Base-by-base conservation (phyloP, 441 rosid genomes). In the Biscutella auriculata region DNA sequence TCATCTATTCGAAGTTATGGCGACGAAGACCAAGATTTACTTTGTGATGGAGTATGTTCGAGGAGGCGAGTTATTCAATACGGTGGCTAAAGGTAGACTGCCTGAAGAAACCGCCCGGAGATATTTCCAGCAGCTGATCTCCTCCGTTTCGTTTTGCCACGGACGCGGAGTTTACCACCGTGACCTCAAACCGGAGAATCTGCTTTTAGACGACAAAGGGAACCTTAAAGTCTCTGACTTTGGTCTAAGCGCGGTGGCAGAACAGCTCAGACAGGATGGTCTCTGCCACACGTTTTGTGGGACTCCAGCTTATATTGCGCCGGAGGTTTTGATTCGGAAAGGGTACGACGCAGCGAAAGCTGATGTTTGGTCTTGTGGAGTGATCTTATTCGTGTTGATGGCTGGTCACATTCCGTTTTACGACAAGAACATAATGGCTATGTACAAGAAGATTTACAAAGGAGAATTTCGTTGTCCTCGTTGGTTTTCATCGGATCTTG, bases 321-420 rank as follows among this genome's bases (percentile, higher is more conserved):
- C 97, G 14, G 97, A 88, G 71, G 92, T 88, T 51, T 63, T 88
- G 47, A 78, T 80, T 0, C 53, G 95, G 44, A 88, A 78, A 67
- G 97, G 97, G 14, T 88, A 85, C 10, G 89, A 83, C 10, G 92
- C 95, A 0, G 92, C 95, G 1, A 85, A 88, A 60, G 97, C 79
- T 1, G 96, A 88, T 64, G 67, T 88, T 61, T 88, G 96, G 96
- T 83, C 96, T 27, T 85, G 96, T 50, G 96, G 96, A 19, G 88
- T 88, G 14, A 71, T 88, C 65, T 37, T 85, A 29, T 88, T 83
- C 69, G 96, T 88, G 26, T 66, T 88, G 50, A 85, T 88, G 96
- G 94, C 96, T 3, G 96, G 96, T 11, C 75, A 82, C 55, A 67
- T 88, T 35, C 96, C 96, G 2, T 88, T 88, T 45, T 79, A 85